Conservation (phyloP, 2,329 filamentous ascomycete species). For the Dryadomyces sulphureus region DNA sequence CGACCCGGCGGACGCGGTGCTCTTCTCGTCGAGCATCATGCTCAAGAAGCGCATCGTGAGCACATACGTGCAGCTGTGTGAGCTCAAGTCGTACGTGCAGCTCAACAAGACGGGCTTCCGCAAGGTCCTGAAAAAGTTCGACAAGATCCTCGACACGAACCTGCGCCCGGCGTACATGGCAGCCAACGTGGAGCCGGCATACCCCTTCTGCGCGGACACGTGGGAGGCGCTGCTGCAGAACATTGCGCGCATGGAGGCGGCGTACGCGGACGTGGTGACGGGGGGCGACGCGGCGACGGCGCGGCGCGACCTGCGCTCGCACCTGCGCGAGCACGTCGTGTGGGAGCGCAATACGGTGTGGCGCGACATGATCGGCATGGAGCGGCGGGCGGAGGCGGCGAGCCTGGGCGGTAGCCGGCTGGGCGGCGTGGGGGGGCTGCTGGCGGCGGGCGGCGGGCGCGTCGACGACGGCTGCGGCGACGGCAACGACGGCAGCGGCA, state of each 20-base stretch:
- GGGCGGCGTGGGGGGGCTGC: slow-evolving; percentile 5
- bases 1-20: slow-evolving; percentile 58
- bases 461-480: background rate
- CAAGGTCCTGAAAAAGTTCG: slow-evolving; percentile 96
- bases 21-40: slow-evolving; percentile 57
- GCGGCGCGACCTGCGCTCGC: slow-evolving; percentile 72
- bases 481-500: slow-evolving; percentile 21
- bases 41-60: slow-evolving; percentile 83
- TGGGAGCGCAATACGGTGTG: slow-evolving; percentile 99
- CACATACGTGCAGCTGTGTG: slow-evolving; percentile 83
- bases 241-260: slow-evolving; percentile 59
- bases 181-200: slow-evolving; percentile 57
- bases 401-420: slow-evolving; percentile 48
- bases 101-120: slow-evolving; percentile 93
- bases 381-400: slow-evolving; percentile 85
- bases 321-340: slow-evolving; percentile 89
- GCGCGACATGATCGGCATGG: slow-evolving; percentile 97
- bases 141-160: slow-evolving; percentile 81
- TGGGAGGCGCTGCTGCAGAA: slow-evolving; percentile 55
- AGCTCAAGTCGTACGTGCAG: slow-evolving; percentile 90
- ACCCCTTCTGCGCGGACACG: slow-evolving; percentile 65
- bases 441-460: slow-evolving; percentile 5
- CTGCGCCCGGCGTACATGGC: slow-evolving; percentile 67
- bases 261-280: slow-evolving; percentile 72
- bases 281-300: slow-evolving; percentile 64